phyloP scores from a whole-genome alignment of 306 rosid genomes.

The Cicer chorassanicum region DNA sequence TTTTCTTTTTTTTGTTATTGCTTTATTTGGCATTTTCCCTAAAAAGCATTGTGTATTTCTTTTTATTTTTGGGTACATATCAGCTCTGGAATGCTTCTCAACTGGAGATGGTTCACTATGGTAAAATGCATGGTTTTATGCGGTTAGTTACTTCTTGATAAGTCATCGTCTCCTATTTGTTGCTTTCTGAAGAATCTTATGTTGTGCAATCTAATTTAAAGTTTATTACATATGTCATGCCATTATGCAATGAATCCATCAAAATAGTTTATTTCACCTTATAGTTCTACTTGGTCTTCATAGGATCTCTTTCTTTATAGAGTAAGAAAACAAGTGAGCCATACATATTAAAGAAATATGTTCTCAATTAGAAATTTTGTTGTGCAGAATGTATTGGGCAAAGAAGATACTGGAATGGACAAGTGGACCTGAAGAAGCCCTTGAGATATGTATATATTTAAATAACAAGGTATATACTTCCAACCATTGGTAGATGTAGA shows the following conservation, averaged over 20 bases:
- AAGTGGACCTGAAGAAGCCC: slow-evolving; percentile 94
- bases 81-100: slow-evolving; percentile 99
- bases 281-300: slow-evolving; percentile 11
- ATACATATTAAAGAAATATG: slow-evolving; percentile 8
- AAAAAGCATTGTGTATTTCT: neutral
- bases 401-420: slow-evolving; percentile 98
- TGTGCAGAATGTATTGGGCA: slow-evolving; percentile 94
- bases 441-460: slow-evolving; percentile 71
- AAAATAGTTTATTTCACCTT: neutral
- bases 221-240: slow-evolving; percentile 3
- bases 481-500: neutral
- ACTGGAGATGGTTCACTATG: slow-evolving; percentile 85
- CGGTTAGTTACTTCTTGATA: slow-evolving; percentile 56
- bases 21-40: slow-evolving; percentile 33
- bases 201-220: neutral
- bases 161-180: slow-evolving; percentile 16
- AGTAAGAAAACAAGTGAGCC: neutral
- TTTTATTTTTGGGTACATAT: slow-evolving; percentile 35
- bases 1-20: slow-evolving; percentile 1
- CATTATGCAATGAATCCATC: slow-evolving; percentile 14
- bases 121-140: slow-evolving; percentile 99
- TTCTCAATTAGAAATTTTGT: slow-evolving; percentile 21
- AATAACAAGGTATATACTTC: slow-evolving; percentile 70
- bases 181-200: slow-evolving; percentile 33
- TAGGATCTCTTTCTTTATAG: neutral